These are phyloP conservation scores for Straminergon stramineum DNA, from an alignment of 225 moss, liverwort and hornwort species.

Conservation along the genomic window DNA sequence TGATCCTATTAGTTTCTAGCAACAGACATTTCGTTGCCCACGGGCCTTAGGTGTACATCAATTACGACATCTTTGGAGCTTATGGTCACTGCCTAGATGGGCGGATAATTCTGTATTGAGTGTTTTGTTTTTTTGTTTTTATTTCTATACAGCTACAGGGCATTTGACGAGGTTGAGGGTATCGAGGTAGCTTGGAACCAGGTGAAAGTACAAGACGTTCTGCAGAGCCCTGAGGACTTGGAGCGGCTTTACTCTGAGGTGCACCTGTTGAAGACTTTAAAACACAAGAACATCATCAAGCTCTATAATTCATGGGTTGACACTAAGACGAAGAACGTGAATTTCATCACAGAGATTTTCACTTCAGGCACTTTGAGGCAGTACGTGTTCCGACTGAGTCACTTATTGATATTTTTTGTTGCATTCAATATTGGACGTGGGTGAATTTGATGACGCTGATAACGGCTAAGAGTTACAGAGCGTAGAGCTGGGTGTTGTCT, in stretches of 20 bases:
- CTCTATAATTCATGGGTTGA: slow-evolving; percentile 99
- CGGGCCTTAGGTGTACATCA: neutral
- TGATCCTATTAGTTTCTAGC: neutral
- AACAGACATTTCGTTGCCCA: neutral
- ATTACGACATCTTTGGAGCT: neutral
- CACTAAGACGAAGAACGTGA: slow-evolving; percentile 85
- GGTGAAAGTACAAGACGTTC: slow-evolving; percentile 87
- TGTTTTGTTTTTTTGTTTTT: neutral
- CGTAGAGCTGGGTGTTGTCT: neutral
- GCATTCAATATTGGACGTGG: neutral
- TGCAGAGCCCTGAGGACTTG: slow-evolving; percentile 84
- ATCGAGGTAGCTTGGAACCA: slow-evolving; percentile 99
- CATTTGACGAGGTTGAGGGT: slow-evolving; percentile 97
- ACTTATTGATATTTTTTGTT: neutral
- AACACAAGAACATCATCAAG: slow-evolving; percentile 93
- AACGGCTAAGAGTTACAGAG: neutral
- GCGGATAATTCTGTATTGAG: neutral
- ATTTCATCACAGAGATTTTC: slow-evolving; percentile 96
- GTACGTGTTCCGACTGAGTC: slow-evolving; percentile 15
- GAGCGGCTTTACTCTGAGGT: slow-evolving; percentile 96
- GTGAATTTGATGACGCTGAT: neutral
- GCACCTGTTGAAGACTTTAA: slow-evolving; percentile 80
- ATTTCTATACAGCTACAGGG: slow-evolving; percentile 52
- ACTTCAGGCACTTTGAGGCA: slow-evolving; percentile 94
- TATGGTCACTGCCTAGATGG: neutral